Conservation (phyloP, 371 early-diverging fungal genomes). For the Dentiscutata heterogama region DNA sequence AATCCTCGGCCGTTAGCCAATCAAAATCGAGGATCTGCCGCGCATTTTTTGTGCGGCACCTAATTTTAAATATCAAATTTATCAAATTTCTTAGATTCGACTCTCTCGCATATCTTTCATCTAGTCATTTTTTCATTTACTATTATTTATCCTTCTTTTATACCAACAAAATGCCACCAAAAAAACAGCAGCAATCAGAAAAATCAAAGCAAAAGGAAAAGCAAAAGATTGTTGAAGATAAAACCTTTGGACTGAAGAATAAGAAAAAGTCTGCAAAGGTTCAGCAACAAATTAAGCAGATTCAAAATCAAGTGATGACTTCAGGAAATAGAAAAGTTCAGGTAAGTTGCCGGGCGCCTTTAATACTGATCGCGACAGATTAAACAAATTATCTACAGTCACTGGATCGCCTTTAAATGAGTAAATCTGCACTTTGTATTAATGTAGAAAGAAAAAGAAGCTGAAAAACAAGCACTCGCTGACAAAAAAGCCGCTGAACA, state of each 20-base stretch:
- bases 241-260: constrained; percentile 99
- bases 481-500: constrained; percentile 76
- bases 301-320: constrained; percentile 81
- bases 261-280: constrained; percentile 94
- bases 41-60: too few species aligned
- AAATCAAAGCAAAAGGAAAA: constrained; percentile 78
- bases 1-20: too few species aligned
- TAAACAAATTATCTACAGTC: too few species aligned
- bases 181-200: constrained; percentile 62
- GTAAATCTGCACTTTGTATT: background rate
- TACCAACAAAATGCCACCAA: constrained; percentile 77
- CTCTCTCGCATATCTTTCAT: too few species aligned
- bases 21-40: too few species aligned
- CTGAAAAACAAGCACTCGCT: constrained; percentile 54
- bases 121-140: too few species aligned
- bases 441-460: constrained; percentile 64
- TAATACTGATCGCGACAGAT: too few species aligned
- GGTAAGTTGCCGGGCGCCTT: constrained; percentile 49
- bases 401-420: too few species aligned
- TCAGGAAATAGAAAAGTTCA: constrained; percentile 70
- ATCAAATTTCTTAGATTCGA: too few species aligned
- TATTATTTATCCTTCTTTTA: too few species aligned
- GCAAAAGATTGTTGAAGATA: constrained; percentile 93
- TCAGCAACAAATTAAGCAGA: constrained; percentile 89
- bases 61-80: too few species aligned